These are phyloP conservation scores for Coelastrella sp. DNA, from an alignment of 139 green algal species.

Conservation along the genomic window DNA sequence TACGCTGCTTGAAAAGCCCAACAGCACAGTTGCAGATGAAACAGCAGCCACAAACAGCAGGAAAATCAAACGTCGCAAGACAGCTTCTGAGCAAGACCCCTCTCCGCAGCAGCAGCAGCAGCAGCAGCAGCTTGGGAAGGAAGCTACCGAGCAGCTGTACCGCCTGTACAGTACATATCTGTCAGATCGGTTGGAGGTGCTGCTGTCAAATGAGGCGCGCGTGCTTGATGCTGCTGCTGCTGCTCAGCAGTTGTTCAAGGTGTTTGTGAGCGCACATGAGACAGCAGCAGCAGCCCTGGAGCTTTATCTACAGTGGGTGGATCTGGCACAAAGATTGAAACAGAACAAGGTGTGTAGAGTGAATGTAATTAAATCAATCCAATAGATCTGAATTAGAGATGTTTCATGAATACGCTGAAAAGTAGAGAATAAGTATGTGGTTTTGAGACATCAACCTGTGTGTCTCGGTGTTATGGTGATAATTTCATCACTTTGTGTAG, in stretches of 20 bases:
- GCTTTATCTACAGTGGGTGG: slow-evolving; percentile 33
- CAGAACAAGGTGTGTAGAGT: slow-evolving; percentile 42
- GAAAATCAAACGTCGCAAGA: not conserved
- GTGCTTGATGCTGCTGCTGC: slow-evolving; percentile 24
- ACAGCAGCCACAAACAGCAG: not conserved
- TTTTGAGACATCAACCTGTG: no score
- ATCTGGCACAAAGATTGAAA: slow-evolving; percentile 27
- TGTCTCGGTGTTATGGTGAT: no score
- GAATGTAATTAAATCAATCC: no score
- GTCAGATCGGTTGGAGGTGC: not conserved
- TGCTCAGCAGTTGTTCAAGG: slow-evolving; percentile 48
- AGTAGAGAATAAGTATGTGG: no score
- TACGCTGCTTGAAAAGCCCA: not conserved
- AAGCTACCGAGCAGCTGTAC: not conserved
- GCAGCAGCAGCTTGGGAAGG: not conserved
- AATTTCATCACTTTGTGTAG: no score
- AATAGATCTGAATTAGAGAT: no score
- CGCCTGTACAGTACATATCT: slow-evolving; percentile 31
- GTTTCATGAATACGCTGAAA: no score
- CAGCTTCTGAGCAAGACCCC: not conserved
- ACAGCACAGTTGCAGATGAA: no score
- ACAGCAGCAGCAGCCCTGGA: not conserved
- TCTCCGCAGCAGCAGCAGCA: not conserved
- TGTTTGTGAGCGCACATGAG: slow-evolving; percentile 27
- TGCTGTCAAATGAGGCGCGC: not conserved